Evolutionary conservation across 495 filamentous ascomycete species (phyloP).

Genomic region (Penicillium goetzii): DNA sequence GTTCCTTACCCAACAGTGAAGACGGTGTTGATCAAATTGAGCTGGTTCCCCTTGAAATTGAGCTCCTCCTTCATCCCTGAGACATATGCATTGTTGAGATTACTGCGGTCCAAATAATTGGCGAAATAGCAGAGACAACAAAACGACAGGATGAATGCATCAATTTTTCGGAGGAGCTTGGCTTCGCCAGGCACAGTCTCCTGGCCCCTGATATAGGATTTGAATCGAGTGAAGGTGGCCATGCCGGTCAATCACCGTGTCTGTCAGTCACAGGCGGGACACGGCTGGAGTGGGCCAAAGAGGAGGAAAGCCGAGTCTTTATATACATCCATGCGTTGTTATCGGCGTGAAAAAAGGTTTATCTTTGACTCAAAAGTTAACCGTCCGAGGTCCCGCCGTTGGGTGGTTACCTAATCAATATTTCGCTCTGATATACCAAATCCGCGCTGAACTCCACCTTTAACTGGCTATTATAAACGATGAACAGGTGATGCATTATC

Average conservation of each 20-base stretch:
- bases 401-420: neutral
- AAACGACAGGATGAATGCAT: constrained; percentile 68
- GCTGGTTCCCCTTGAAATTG: constrained; percentile 57
- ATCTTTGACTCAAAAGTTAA: constrained; percentile 3
- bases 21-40: constrained; percentile 61
- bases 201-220: constrained; percentile 14
- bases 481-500: neutral
- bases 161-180: constrained; percentile 38
- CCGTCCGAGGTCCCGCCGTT: too few relatives aligned
- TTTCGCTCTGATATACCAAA: constrained; percentile 5
- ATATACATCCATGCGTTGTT: neutral
- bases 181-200: constrained; percentile 22
- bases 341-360: neutral
- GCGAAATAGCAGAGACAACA: constrained; percentile 64
- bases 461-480: neutral
- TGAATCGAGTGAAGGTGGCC: constrained; percentile 4
- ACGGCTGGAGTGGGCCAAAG: neutral
- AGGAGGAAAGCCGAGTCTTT: neutral
- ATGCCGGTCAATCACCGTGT: constrained; percentile 5
- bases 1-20: constrained; percentile 34
- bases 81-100: constrained; percentile 66
- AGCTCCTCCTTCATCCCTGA: constrained; percentile 69
- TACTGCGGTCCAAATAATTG: constrained; percentile 59
- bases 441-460: neutral
- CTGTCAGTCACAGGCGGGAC: constrained; percentile 20